Conservation (phyloP, 495 filamentous ascomycete genomes). For the Haplographium delicatum region DNA sequence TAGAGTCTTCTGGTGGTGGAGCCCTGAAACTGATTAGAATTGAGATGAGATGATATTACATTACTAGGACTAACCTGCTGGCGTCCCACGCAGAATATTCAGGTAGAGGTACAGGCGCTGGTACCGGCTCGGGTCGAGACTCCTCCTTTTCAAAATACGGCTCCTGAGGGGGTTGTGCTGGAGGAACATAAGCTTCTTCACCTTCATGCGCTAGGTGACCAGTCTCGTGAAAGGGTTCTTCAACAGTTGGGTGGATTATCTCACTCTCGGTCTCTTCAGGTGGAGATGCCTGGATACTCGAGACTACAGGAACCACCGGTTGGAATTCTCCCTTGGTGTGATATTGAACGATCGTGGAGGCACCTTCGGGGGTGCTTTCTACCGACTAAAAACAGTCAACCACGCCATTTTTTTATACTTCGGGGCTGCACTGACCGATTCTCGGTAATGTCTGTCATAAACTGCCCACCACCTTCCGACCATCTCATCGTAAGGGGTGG, state of each 20-base stretch:
- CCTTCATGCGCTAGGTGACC: constrained; percentile 7
- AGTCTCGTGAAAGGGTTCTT: constrained; percentile 20
- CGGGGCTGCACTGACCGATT: constrained; percentile 40
- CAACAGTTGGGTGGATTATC: constrained; percentile 19
- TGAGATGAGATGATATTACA: no score
- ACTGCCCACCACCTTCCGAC: constrained; percentile 84
- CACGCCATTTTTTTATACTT: no score
- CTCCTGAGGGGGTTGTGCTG: constrained; percentile 15
- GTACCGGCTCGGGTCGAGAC: constrained; percentile 2
- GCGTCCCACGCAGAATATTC: constrained; percentile 65
- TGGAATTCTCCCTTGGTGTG: constrained; percentile 50
- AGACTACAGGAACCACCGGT: constrained; percentile 23
- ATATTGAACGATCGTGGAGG: constrained; percentile 42
- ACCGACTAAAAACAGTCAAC: no score
- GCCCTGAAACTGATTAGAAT: constrained; percentile 45
- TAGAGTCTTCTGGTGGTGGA: constrained; percentile 66
- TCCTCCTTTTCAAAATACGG: constrained; percentile 1
- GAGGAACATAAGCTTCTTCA: constrained; percentile 21
- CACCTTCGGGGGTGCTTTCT: constrained; percentile 14
- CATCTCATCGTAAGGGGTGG: constrained; percentile 73
- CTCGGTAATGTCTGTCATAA: constrained; percentile 77
- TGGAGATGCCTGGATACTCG: constrained; percentile 1
- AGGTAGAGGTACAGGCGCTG: constrained; percentile 22
- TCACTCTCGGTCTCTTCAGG: constrained; percentile 16
- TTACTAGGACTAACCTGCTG: constrained; percentile 46